Percentiles rank a stretch among this genome's conserved stretches.
These are phyloP conservation scores for Micractinium conductrix DNA, from an alignment of 139 green algal species.

Conservation along the genomic window DNA sequence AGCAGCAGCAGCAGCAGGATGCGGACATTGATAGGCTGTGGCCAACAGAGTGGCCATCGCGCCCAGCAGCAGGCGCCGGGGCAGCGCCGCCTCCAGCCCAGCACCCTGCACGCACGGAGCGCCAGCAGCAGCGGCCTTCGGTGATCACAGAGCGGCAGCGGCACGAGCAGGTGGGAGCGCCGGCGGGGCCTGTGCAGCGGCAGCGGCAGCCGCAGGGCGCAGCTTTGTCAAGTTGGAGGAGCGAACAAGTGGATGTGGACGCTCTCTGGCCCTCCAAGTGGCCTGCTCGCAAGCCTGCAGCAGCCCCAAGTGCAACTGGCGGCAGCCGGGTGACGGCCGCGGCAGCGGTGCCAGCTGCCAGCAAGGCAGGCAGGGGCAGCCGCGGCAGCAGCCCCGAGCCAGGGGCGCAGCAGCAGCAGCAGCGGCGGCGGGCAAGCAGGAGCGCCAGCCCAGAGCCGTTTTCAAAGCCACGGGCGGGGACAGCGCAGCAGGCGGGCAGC, in stretches of 20 bases:
- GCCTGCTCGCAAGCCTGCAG: constrained; percentile 15
- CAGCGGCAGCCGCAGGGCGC: background rate
- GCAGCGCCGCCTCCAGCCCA: background rate
- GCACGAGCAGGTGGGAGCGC: background rate
- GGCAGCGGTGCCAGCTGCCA: background rate
- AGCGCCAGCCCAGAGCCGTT: background rate
- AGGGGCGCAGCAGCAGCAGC: background rate
- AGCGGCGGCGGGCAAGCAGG: background rate
- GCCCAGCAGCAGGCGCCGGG: background rate
- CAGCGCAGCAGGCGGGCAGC: background rate
- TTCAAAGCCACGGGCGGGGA: background rate
- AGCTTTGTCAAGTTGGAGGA: background rate
- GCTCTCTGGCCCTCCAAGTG: constrained; percentile 17
- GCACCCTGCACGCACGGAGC: background rate
- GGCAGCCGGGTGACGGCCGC: no score
- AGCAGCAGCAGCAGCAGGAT: background rate
- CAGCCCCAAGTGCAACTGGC: background rate
- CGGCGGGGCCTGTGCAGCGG: background rate
- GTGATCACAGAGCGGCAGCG: background rate
- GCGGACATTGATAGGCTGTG: background rate
- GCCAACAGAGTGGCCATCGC: background rate
- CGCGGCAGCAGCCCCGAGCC: background rate
- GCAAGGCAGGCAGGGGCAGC: background rate
- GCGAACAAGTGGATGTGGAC: background rate
- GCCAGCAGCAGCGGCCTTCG: background rate